Base-by-base conservation (phyloP, 495 filamentous ascomycete species). In the Lepraria neglecta region DNA sequence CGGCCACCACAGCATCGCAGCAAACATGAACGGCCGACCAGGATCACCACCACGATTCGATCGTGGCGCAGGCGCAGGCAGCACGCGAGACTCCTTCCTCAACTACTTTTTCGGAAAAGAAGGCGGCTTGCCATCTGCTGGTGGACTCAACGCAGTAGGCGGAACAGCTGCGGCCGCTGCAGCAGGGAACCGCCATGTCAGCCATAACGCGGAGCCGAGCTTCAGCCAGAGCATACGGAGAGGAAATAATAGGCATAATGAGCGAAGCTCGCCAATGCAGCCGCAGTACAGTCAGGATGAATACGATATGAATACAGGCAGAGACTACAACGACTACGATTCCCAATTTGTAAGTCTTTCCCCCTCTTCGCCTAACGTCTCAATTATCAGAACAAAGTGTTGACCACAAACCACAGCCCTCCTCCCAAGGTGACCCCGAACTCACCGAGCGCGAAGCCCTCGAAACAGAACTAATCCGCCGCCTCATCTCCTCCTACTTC, bases 81-180 rank as follows among this genome's bases (percentile, higher is more conserved):
- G 74, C 52, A 77, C 79, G 48, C 84, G 86, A 45, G 95, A 97
- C 75, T 92, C 91, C 0, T 98, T 98, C 76, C 73, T 98, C 57
- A 97, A 92, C 72, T 98, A 97, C 71, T 98, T 98, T 77, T 98
- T 98, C 68, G 91, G 94, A 55, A 96, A 97, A 66, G 92, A 97
- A 64, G 90, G 89, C 14, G 75, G 78, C 4, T 67, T 80, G 45
- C 80, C 81, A 51, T 69, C 68, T 45, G 65, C 70, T 40, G 70
- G 72, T 27, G 71, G 71, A 42, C 61, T 73, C n/a, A 71, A 70
- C 48, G 64, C 71, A 31, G 63, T 69, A 65, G 71, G 76, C 11
- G 70, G 77, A 9, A 70, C 75, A 4, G 74, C 77, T 1, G 64
- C 68, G 17, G 64, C 69, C 30, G 67, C 75, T 51, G 66, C 67